phyloP scores from a whole-genome alignment of 768 basidiomycete genomes.

The Mycena leptocephala region DNA sequence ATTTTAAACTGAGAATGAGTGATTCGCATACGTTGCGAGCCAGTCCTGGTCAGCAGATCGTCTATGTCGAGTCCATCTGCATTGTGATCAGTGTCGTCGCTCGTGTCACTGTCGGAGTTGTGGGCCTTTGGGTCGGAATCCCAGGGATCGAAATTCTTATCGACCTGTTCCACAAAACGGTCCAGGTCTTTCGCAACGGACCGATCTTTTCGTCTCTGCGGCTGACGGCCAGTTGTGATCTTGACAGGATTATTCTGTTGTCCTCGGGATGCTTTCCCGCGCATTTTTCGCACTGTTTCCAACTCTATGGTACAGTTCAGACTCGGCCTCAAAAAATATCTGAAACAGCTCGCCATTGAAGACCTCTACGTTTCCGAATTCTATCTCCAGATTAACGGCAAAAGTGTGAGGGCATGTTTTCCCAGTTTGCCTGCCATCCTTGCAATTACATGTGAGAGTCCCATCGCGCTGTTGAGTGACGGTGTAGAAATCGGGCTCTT shows the following conservation, averaged over 20 bases:
- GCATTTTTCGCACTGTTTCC: neutral
- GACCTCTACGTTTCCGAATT: neutral
- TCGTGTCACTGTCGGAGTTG: too few species aligned
- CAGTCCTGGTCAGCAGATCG: too few species aligned
- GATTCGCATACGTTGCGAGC: too few species aligned
- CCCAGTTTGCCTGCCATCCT: neutral
- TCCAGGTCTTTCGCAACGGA: neutral
- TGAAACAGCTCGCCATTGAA: neutral
- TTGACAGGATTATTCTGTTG: conserved; percentile 1
- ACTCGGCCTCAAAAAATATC: neutral
- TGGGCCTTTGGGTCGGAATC: too few species aligned
- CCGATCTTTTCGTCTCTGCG: conserved; percentile 8
- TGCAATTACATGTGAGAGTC: neutral
- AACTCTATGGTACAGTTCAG: neutral
- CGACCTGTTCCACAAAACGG: too few species aligned
- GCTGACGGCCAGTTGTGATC: neutral
- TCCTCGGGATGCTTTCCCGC: neutral
- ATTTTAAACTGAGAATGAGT: too few species aligned
- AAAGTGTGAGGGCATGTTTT: conserved; percentile 6
- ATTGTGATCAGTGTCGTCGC: too few species aligned
- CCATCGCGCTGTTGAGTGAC: neutral
- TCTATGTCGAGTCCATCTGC: too few species aligned
- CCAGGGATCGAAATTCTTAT: too few species aligned
- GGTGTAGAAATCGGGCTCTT: neutral
- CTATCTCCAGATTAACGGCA: neutral